Conservation (phyloP, 1,284 basidiomycete species). For the Chalciporus piperatoides region DNA sequence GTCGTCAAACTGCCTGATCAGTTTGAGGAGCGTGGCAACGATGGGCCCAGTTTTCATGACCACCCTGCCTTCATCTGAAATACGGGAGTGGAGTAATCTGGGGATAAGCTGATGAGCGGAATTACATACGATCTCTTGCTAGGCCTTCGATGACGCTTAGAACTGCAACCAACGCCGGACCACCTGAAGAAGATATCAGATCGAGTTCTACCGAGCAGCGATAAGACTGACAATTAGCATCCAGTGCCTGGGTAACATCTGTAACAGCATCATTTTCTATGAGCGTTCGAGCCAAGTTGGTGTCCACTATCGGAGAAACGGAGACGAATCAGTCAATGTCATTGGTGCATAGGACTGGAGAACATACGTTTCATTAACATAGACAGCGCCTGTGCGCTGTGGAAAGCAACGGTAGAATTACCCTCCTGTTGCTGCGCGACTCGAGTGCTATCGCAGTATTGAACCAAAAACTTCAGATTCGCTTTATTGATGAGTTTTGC, state of each 20-base stretch:
- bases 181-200: conserved; percentile 14
- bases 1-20: conserved; percentile 24
- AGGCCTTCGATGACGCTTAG: conserved; percentile 22
- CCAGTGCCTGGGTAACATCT: conserved; percentile 19
- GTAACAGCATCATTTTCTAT: conserved; percentile 17
- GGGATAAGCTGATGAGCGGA: neutral
- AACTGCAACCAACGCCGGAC: conserved; percentile 21
- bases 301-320: conserved; percentile 16
- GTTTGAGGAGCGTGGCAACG: conserved; percentile 19
- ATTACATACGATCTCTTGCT: conserved; percentile 18
- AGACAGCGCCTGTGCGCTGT: conserved; percentile 29
- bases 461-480: conserved; percentile 21
- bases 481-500: conserved; percentile 16
- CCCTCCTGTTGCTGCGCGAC: conserved; percentile 17
- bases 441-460: conserved; percentile 16
- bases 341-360: neutral
- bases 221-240: conserved; percentile 18
- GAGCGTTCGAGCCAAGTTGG: conserved; percentile 10
- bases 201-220: neutral
- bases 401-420: conserved; percentile 21
- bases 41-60: conserved; percentile 8
- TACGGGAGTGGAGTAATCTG: neutral
- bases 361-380: conserved; percentile 25
- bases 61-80: conserved; percentile 9
- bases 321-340: neutral